Evolutionary conservation across 768 basidiomycete species (phyloP).

Genomic region (Postia placenta): DNA sequence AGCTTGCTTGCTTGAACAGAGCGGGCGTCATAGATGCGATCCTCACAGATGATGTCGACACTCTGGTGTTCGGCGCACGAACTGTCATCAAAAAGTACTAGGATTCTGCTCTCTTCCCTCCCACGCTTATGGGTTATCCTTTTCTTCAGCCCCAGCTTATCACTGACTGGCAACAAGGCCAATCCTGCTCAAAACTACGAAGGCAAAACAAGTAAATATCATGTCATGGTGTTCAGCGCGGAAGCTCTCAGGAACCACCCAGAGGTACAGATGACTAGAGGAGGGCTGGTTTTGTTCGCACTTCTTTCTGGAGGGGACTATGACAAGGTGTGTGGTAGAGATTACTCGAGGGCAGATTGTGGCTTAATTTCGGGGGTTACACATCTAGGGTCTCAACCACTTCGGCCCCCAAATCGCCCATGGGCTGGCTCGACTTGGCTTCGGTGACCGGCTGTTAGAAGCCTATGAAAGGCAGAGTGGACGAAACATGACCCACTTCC

Average conservation of each 20-base stretch:
- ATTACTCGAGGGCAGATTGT: too few species aligned
- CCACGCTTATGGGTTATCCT: not conserved
- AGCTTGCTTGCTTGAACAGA: conserved; percentile 37
- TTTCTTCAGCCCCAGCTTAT: conserved; percentile 13
- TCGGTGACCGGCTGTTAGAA: conserved; percentile 21
- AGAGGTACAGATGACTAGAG: conserved; percentile 20
- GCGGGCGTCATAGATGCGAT: conserved; percentile 37
- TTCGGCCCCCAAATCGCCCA: conserved; percentile 18
- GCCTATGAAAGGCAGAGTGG: conserved; percentile 12
- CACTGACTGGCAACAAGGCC: conserved; percentile 21
- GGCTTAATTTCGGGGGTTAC: too few species aligned
- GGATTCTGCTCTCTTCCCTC: too few species aligned
- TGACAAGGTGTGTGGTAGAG: conserved; percentile 14
- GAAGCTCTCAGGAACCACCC: conserved; percentile 19
- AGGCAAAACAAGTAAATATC: conserved; percentile 20
- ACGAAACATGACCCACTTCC: conserved; percentile 12
- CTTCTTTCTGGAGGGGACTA: conserved; percentile 32
- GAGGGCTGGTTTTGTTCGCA: conserved; percentile 29
- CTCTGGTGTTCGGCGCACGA: conserved; percentile 40
- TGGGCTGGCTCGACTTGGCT: conserved; percentile 21
- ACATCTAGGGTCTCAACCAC: conserved; percentile 16
- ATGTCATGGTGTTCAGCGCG: conserved; percentile 20
- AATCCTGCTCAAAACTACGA: conserved; percentile 19
- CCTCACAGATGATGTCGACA: conserved; percentile 43
- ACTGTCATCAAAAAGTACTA: conserved; percentile 36